These are phyloP conservation scores for Magnusiomyces ingens DNA, from an alignment of 1,139 yeast species.

Conservation along the genomic window DNA sequence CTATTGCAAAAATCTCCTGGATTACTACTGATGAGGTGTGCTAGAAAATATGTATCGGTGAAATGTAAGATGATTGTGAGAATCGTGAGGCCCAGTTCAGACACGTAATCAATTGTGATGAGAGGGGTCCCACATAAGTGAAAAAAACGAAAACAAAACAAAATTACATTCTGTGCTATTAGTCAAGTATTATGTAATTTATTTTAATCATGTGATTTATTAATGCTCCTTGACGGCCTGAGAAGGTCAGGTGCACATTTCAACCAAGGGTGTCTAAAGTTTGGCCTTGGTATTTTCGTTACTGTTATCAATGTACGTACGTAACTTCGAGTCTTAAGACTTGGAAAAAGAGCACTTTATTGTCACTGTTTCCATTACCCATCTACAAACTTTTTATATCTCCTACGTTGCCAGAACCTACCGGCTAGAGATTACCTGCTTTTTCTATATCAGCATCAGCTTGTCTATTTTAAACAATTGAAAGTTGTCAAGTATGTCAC, in stretches of 20 bases:
- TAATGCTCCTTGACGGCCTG: background rate
- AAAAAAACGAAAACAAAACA: background rate
- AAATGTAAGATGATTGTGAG: background rate
- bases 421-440: no score
- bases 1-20: background rate
- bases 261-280: constrained; percentile 3
- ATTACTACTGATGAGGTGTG: background rate
- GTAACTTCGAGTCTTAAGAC: no score
- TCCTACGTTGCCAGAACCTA: no score
- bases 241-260: background rate
- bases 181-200: background rate
- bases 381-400: no score
- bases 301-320: background rate
- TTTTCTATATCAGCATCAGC: no score
- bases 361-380: no score
- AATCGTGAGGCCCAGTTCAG: background rate
- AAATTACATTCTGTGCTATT: background rate
- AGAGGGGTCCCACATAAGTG: background rate
- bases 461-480: background rate
- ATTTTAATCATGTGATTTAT: background rate
- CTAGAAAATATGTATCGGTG: background rate
- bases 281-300: background rate
- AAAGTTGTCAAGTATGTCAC: background rate
- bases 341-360: no score
- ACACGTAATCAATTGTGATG: background rate